phyloP scores from a whole-genome alignment of 805 yeast genomes.

The Saccharomyces mikatae region DNA sequence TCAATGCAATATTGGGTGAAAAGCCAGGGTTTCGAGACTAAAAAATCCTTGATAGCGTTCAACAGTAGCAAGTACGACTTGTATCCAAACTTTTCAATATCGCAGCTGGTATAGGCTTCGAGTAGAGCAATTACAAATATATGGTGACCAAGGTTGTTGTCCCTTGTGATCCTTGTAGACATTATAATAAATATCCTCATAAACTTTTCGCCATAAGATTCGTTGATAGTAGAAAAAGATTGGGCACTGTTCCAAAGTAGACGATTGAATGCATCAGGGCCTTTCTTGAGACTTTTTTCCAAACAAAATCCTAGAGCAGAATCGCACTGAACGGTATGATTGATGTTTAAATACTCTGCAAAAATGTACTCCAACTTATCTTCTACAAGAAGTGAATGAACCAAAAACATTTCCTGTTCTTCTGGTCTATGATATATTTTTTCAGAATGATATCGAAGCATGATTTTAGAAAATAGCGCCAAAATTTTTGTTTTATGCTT shows the following conservation, averaged over 20 bases:
- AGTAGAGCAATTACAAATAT: constrained; percentile 30
- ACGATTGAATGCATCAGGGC: neutral
- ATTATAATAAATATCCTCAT: neutral
- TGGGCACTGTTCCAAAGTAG: neutral
- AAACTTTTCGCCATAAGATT: neutral
- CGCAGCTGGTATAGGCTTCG: constrained; percentile 19
- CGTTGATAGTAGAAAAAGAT: neutral
- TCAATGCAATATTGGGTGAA: constrained; percentile 64
- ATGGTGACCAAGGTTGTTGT: constrained; percentile 13
- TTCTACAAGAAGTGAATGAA: constrained; percentile 15
- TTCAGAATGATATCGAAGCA: neutral
- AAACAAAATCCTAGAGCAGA: neutral
- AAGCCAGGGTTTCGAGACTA: constrained; percentile 47
- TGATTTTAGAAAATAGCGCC: neutral
- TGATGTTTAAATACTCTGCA: constrained; percentile 27
- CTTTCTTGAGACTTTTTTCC: neutral
- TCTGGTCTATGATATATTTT: neutral
- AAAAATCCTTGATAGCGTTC: constrained; percentile 32
- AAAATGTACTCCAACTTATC: constrained; percentile 23
- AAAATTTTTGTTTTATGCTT: constrained; percentile 1
- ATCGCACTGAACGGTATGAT: neutral
- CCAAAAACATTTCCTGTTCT: constrained; percentile 19
- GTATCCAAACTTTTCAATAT: neutral
- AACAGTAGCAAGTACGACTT: constrained; percentile 11
- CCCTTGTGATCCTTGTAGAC: constrained; percentile 11